Evolutionary conservation across 805 yeast genomes (phyloP).

Genomic region (Candida lessepsii): DNA sequence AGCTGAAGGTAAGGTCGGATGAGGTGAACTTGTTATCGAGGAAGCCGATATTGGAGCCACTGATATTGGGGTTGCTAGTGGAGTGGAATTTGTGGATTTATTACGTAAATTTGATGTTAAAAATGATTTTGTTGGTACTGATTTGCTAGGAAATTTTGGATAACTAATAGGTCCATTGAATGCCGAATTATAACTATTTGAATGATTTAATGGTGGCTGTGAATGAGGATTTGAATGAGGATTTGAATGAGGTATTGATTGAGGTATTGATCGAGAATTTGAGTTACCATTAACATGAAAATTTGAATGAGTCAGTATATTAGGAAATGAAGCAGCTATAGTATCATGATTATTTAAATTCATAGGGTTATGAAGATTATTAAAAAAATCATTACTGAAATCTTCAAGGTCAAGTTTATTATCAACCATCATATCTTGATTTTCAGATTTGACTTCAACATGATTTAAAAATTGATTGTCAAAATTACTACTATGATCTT

Average conservation of each 20-base stretch:
- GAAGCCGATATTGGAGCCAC: too few relatives aligned
- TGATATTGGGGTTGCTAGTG: neutral
- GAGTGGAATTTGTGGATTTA: neutral
- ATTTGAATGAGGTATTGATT: too few relatives aligned
- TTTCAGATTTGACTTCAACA: neutral
- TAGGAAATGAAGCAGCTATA: slow-evolving; percentile 1
- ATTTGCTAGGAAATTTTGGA: slow-evolving; percentile 1
- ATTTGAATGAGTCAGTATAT: neutral
- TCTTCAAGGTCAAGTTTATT: slow-evolving; percentile 4
- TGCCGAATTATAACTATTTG: neutral
- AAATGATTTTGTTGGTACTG: slow-evolving; percentile 2
- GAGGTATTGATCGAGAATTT: too few relatives aligned
- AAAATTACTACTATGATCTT: slow-evolving; percentile 20
- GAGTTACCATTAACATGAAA: too few relatives aligned
- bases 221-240: neutral
- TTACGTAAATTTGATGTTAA: slow-evolving; percentile 6
- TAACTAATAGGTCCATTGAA: neutral
- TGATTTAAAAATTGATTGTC: neutral
- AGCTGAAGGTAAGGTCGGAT: neutral
- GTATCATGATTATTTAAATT: slow-evolving; percentile 5
- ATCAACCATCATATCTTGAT: neutral
- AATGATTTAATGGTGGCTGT: neutral
- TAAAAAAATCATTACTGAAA: slow-evolving; percentile 8
- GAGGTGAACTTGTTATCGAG: slow-evolving; percentile 1
- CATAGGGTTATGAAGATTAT: slow-evolving; percentile 10